Conservation (phyloP, 108 stramenopile genomes). For the Discostella pseudostelligera region DNA sequence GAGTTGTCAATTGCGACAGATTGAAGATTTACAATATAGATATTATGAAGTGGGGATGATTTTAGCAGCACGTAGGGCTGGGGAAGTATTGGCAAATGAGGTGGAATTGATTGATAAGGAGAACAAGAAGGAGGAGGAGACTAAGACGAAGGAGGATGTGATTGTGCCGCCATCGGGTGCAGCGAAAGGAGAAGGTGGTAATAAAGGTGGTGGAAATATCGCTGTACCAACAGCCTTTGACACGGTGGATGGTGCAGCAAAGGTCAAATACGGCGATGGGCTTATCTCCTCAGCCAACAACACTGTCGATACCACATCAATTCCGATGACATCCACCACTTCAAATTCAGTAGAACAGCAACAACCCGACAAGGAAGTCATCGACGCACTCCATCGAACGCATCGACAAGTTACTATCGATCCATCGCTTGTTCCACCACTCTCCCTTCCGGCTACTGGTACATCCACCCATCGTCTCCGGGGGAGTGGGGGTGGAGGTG, state of each 20-base stretch:
- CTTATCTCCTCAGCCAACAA: neutral
- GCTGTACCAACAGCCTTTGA: no score
- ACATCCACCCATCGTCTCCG: constrained; percentile 43
- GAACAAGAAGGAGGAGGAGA: constrained; percentile 21
- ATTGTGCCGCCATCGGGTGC: constrained; percentile 3
- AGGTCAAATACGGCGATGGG: no score
- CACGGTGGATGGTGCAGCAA: no score
- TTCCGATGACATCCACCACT: no score
- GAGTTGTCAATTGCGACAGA: constrained; percentile 37
- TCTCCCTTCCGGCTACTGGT: constrained; percentile 54
- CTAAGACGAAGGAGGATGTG: constrained; percentile 2
- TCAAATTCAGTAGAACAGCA: no score
- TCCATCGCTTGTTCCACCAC: constrained; percentile 19
- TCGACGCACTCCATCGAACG: constrained; percentile 8
- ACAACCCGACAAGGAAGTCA: neutral
- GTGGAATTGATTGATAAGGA: constrained; percentile 44
- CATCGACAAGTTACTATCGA: constrained; percentile 10
- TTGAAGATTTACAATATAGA: constrained; percentile 89
- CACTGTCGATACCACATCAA: neutral
- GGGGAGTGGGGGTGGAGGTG: constrained; percentile 9
- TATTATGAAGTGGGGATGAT: constrained; percentile 85
- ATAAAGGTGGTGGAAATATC: no score
- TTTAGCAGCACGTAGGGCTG: constrained; percentile 49
- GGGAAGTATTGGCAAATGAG: constrained; percentile 38
- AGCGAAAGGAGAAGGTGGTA: neutral